phyloP scores from a whole-genome alignment of 2,329 filamentous ascomycete genomes.

The Berkeleyomyces rouxiae region DNA sequence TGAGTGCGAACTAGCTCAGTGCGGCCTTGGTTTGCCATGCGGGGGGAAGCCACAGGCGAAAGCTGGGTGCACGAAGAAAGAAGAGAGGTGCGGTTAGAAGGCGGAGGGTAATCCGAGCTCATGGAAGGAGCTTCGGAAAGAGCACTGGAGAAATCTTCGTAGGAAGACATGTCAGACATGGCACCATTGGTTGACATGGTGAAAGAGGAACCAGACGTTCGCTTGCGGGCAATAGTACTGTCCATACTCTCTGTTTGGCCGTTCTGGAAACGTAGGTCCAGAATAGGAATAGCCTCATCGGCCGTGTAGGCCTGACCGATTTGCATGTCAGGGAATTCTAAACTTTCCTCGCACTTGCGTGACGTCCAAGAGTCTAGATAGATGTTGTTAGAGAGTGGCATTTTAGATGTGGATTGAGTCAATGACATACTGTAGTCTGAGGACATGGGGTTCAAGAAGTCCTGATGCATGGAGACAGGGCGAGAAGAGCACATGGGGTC shows the following conservation, averaged over 20 bases:
- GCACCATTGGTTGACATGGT: conserved; percentile 51
- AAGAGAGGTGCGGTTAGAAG: conserved; percentile 51
- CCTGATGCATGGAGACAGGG: conserved; percentile 41
- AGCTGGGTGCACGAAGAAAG: conserved; percentile 50
- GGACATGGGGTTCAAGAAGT: conserved; percentile 32
- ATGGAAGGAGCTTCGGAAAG: conserved; percentile 53
- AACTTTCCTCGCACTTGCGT: conserved; percentile 36
- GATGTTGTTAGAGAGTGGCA: neutral
- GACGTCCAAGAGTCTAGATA: conserved; percentile 5
- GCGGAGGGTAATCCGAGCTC: conserved; percentile 47
- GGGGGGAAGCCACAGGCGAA: conserved; percentile 56
- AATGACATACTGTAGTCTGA: conserved; percentile 32
- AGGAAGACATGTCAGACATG: conserved; percentile 51
- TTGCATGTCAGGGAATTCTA: conserved; percentile 39
- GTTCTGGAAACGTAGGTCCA: conserved; percentile 39
- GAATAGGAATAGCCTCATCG: conserved; percentile 45
- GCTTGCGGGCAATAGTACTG: conserved; percentile 23
- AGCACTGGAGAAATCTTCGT: conserved; percentile 52
- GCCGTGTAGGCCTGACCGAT: conserved; percentile 47
- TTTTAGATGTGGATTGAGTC: neutral
- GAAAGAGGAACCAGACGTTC: conserved; percentile 58
- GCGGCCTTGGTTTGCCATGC: conserved; percentile 43
- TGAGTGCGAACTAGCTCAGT: conserved; percentile 45
- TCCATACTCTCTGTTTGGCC: conserved; percentile 35
- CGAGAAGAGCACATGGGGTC: conserved; percentile 33